A percentile compares a stretch with the other conserved stretches of the same genome.
phyloP scores from a whole-genome alignment of 2,329 filamentous ascomycete species.

The Cercospora sojina region DNA sequence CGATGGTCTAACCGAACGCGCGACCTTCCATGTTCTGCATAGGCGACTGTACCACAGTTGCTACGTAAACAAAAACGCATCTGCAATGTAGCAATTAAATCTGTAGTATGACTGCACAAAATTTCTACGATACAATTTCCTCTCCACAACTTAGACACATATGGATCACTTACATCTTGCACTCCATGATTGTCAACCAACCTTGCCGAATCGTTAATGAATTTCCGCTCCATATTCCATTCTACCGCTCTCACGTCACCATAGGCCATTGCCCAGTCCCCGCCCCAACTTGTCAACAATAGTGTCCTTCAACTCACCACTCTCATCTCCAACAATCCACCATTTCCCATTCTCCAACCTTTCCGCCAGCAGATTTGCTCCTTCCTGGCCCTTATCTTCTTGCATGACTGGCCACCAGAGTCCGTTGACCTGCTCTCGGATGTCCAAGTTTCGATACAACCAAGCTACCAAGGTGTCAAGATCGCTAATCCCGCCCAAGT shows the following conservation, averaged over 20 bases:
- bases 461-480: not conserved
- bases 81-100: no score
- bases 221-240: not conserved
- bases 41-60: no score
- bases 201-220: no score
- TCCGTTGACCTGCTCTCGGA: not conserved
- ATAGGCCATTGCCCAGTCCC: not conserved
- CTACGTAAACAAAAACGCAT: no score
- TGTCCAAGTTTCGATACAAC: not conserved
- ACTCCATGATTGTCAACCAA: no score
- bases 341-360: not conserved
- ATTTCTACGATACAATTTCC: no score
- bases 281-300: not conserved
- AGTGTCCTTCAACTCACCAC: not conserved
- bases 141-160: no score
- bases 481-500: not conserved
- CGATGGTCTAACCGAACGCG: no score
- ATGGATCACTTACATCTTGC: no score
- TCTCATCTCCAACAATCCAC: conserved; percentile 4
- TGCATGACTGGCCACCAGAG: not conserved
- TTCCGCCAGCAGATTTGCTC: not conserved
- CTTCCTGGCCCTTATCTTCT: not conserved
- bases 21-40: no score
- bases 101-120: no score
- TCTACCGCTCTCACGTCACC: no score